Base-by-base conservation (phyloP, 2,329 filamentous ascomycete species). In the Purpureocillium lavendulum region DNA sequence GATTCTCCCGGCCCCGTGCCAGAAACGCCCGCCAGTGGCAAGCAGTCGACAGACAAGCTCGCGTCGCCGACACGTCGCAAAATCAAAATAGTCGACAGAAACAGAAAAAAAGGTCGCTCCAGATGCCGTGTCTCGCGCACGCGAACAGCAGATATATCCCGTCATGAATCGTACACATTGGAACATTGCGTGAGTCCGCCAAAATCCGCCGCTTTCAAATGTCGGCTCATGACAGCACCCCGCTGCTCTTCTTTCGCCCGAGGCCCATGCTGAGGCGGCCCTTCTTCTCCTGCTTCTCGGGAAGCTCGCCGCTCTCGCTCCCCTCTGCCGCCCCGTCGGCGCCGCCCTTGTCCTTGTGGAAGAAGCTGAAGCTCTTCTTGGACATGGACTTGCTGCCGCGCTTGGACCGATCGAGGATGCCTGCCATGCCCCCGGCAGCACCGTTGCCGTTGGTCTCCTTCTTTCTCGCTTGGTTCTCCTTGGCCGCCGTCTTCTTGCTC, bases 331-430 rank as follows among this genome's bases (percentile, higher is more conserved):
- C 21, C 17, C 29, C 24, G 9, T 43, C 41, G 24, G 52, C 51
- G 37, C 40, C 26, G 53, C 48, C 50, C 56, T 65, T 71, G 45
- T 75, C 71, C 45, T 75, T 77, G 50, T 71, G 67, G 30, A 82
- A 63, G 53, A 85, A 84, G 26, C 73, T 75, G 52, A 86, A 81
- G 49, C 84, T 84, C 60, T 83, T 87, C 46, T 82, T 77, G 36
- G 84, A 77, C 66, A 94, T 74, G 46, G 85, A 88, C 65, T 86
- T 90, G 58, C 82, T 87, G 9, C 78, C 78, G 40, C 81, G 73
- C 49, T 80, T 76, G 47, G 84, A 80, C 33, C 85, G 72, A 51
- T 77, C 78, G 32, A 92, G 64, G 24, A 77, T 68, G 5, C 38
- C 32, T 12, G 69, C 65, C 24, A 58, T 57, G 38, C 52, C 56